A percentile compares a stretch with the other conserved stretches of the same genome.
Conservation (phyloP, 331 rosid genomes). For the Prunus yedoensis region DNA sequence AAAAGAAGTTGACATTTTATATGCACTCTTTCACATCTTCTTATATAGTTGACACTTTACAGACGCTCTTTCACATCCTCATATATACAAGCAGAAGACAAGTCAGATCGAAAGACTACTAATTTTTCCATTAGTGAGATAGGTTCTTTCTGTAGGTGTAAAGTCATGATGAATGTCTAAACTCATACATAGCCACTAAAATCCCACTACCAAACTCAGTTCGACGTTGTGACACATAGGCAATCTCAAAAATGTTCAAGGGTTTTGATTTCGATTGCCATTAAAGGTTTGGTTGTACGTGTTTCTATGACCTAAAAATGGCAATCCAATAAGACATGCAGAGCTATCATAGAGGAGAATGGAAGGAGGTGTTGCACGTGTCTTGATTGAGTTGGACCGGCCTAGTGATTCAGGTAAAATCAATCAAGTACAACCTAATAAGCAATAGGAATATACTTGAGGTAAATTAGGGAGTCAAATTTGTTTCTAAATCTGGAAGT, state of each 20-base stretch:
- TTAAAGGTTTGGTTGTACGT: background rate
- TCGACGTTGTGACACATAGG: background rate
- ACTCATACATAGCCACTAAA: background rate
- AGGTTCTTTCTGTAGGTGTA: background rate
- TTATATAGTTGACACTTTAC: too few species aligned
- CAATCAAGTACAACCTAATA: conserved; percentile 27
- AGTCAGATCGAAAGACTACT: background rate
- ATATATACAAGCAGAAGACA: too few species aligned
- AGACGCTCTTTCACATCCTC: too few species aligned
- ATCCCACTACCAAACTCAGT: background rate
- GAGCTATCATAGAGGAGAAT: conserved; percentile 9
- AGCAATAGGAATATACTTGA: background rate
- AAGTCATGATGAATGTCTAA: background rate
- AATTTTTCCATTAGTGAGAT: too few species aligned
- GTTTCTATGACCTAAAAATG: background rate
- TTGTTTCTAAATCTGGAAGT: background rate
- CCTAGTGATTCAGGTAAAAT: conserved; percentile 20
- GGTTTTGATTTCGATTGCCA: background rate
- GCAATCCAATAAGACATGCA: background rate
- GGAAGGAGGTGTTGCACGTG: conserved; percentile 24
- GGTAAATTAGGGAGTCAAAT: background rate
- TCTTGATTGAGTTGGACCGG: conserved; percentile 37
- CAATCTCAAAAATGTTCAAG: background rate
- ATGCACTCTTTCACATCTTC: accelerated
- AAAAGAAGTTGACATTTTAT: too few species aligned